phyloP scores from a whole-genome alignment of 73 alveolate species.

The Symbiodinium natans region DNA sequence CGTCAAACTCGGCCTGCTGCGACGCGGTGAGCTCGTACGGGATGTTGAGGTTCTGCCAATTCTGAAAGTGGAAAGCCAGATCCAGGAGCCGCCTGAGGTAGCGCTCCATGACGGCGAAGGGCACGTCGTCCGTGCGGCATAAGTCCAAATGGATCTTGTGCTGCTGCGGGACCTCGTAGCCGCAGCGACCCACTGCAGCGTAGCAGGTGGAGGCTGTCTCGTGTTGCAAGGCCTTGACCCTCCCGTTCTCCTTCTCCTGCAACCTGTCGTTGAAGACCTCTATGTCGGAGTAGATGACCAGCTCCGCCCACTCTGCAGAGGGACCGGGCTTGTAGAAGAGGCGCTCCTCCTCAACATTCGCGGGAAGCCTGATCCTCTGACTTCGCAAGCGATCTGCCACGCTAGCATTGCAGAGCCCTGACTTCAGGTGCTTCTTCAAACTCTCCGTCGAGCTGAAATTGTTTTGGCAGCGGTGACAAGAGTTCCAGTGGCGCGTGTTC shows the following conservation, averaged over 20 bases:
- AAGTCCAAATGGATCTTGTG: neutral
- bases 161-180: neutral
- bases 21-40: neutral
- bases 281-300: neutral
- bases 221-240: neutral
- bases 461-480: no score
- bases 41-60: neutral
- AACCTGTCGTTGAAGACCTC: neutral
- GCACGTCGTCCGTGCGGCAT: neutral
- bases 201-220: neutral
- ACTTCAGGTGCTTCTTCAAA: no score
- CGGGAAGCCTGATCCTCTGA: neutral
- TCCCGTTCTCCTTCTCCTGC: neutral
- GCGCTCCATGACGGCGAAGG: neutral
- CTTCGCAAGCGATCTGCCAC: neutral
- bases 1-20: neutral
- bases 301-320: neutral
- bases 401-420: no score
- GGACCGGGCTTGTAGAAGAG: neutral
- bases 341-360: neutral
- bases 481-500: neutral
- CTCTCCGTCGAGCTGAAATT: no score
- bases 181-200: neutral
- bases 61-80: neutral
- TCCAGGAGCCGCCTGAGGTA: neutral